Base-by-base conservation (phyloP, 495 filamentous ascomycete species). In the Aspergillus cavernicola region DNA sequence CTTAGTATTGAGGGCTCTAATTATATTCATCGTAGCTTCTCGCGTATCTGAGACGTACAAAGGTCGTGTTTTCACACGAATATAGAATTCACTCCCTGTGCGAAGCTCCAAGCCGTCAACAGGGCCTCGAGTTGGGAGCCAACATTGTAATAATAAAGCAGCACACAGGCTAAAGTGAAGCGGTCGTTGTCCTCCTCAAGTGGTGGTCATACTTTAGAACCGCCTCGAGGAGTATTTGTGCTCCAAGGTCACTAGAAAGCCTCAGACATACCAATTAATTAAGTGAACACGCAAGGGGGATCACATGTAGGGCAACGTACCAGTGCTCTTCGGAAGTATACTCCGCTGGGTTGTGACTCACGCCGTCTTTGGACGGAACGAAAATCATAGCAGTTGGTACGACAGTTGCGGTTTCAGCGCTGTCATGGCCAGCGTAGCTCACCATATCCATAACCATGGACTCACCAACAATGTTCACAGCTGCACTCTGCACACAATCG, bases 351-450 rank as follows among this genome's bases (percentile, higher is more conserved):
- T 85, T 80, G 61, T 85, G 83, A 46, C 78, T 82, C 35, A 85
- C 69, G 5, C 83, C 83, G 57, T 84, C 79, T 41, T 71, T 66
- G 50, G 77, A 82, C 19, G 81, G 81, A 16, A 85, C 80, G 57
- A 86, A 85, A 20, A 85, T 82, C 82, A 86, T 85, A 19, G 75
- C 76, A 15, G 81, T 77, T 9, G 82, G 81, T 53, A 73, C 78
- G 37, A 71, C 67, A 55, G 73, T 71, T 48, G 72, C 81, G 20
- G 81, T 77, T 63, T 79, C 79, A 4, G 81, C 81, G 38, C 65
- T 77, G 49, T 89, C 87, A 63, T 90, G 86, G 3, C 75, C 77
- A 19, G 78, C 78, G 7, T 76, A 75, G 53, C 73, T 76, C 3
- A 67, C 76, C 66, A 80, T 74, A n/a, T 69, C 60, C 53, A 74